Percentiles rank a stretch among this genome's conserved stretches.
These are phyloP conservation scores for Planoprotostelium fungivorum DNA, from an alignment of 78 protist species.

Conservation along the genomic window DNA sequence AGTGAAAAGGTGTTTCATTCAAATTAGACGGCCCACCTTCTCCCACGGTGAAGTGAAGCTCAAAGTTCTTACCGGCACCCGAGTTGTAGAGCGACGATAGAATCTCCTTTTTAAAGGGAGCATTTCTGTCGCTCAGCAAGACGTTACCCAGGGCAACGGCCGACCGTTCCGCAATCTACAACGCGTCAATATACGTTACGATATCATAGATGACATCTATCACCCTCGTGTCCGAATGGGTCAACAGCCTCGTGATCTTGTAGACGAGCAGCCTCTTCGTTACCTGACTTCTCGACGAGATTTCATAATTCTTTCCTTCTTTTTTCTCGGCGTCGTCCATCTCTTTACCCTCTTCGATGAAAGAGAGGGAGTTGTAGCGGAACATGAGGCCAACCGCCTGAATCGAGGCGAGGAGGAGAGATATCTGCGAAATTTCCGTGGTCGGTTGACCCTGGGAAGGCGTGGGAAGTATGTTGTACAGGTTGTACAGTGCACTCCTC, in stretches of 20 bases:
- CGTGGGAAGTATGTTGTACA: neutral
- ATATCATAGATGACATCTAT: neutral
- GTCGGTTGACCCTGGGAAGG: neutral
- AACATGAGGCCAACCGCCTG: neutral
- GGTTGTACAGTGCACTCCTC: no score
- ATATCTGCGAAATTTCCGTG: neutral
- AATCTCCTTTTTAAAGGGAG: neutral
- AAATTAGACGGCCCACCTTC: no score
- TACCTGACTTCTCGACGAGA: neutral
- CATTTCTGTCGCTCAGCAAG: neutral
- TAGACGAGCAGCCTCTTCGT: neutral
- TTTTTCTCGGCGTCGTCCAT: neutral
- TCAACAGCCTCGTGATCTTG: neutral
- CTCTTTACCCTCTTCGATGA: neutral
- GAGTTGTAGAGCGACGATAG: neutral
- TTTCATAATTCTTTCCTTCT: neutral
- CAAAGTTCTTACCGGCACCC: neutral
- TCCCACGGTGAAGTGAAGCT: neutral
- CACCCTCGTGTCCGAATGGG: neutral
- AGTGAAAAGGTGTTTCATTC: neutral
- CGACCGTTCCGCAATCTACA: neutral
- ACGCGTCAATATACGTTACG: neutral
- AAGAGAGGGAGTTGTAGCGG: neutral
- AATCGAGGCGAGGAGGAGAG: neutral
- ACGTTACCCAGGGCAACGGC: neutral